Percentiles rank a stretch among this genome's conserved stretches.
Conservation (phyloP, 192 early-diverging fungal species). For the Coemansia aciculifera region DNA sequence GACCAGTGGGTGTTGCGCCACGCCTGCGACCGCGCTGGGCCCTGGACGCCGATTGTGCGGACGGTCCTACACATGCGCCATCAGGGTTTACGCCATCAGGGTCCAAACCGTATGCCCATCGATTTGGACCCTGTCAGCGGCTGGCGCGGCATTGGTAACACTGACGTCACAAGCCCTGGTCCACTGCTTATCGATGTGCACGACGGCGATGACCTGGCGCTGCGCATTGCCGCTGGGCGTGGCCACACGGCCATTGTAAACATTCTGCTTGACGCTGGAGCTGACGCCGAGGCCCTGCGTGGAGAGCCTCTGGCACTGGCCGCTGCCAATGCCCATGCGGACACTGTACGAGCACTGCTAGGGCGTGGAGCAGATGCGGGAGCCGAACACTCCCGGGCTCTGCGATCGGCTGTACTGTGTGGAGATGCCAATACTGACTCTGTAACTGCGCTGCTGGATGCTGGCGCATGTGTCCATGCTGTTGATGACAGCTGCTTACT, state of each 20-base stretch:
- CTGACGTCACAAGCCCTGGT: not conserved
- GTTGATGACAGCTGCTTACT: constrained; percentile 44
- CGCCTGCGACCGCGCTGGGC: constrained; percentile 25
- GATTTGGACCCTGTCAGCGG: not conserved
- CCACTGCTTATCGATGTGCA: constrained; percentile 34
- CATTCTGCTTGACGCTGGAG: constrained; percentile 29
- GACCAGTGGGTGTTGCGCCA: constrained; percentile 55
- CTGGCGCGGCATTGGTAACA: not conserved
- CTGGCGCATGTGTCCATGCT: constrained; percentile 30
- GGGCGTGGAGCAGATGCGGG: constrained; percentile 27
- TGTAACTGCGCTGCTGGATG: constrained; percentile 23
- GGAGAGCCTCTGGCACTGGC: constrained; percentile 44
- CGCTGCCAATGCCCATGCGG: constrained; percentile 21
- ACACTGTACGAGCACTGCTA: constrained; percentile 22
- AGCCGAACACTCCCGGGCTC: constrained; percentile 30
- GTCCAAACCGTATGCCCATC: not conserved
- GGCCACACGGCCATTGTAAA: constrained; percentile 27
- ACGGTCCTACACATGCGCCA: constrained; percentile 25
- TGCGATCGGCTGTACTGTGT: constrained; percentile 40
- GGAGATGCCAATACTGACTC: constrained; percentile 36
- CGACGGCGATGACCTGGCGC: constrained; percentile 33
- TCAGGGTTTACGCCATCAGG: not conserved
- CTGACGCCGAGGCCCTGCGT: constrained; percentile 16
- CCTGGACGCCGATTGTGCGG: constrained; percentile 35
- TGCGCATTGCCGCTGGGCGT: constrained; percentile 31